Evolutionary conservation across 164 flowering plant species (phyloP), one percentile per base, ranked within the genome.

Genomic region (Pachysandra terminalis): DNA sequence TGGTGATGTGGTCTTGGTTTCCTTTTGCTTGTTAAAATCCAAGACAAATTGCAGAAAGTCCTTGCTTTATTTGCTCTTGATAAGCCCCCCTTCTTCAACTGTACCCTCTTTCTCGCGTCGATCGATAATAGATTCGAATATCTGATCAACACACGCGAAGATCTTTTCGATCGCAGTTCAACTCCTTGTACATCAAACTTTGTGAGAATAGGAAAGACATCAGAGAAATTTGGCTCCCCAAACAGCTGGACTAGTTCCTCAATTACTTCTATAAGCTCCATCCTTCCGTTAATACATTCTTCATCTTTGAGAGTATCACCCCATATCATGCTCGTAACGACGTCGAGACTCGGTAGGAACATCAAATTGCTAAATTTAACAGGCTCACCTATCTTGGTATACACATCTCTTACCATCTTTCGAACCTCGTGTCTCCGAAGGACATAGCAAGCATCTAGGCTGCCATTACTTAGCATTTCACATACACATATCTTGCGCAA

Each of bases 141-240:
- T 48, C 24, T 52, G 35, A 1, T 74, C 81, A 15, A 53, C 37
- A 68, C 51, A 27, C 14, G 0, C 9, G 0, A 27, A 0, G 1
- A 61, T 17, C 66, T 32, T 49, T 68, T 70, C 59, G 40, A 23
- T 16, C 68, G 17, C 67, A 62, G 37, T 16, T 57, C 75, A 9
- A 76, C 26, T 0, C 80, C 77, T 28, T 79, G 82, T 7, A 79
- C 1, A 59, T 79, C 85, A 45, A 79, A 73, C 64, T 68, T n/a
- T 0, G 76, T 64, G 1, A 81, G 59, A n/a, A 35, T 9, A 0
- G 84, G 81, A 40, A 79, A 79, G 17, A 77, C 23, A 56, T 81
- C 79, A 0, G 81, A 81, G 22, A 81, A 16, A 25, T 81, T 75
- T 2, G 73, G 63, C 9, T 16, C 62, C 12, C 68, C 79, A 35